A percentile compares a stretch with the other conserved stretches of the same genome.
These are phyloP conservation scores for Tylopilus sp. DNA, from an alignment of 768 basidiomycete species.

Conservation along the genomic window DNA sequence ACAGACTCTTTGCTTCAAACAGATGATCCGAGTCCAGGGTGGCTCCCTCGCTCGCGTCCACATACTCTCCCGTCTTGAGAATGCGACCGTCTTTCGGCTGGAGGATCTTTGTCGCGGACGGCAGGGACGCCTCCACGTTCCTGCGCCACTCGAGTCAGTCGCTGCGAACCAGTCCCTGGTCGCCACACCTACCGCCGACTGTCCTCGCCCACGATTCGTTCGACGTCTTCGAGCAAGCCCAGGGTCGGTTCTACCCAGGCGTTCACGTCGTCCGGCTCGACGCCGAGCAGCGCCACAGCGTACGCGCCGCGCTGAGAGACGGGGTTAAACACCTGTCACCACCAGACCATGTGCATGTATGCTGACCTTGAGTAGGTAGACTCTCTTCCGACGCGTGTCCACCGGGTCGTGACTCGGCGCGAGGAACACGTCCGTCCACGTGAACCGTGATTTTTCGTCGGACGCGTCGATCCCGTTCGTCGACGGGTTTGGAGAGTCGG, in stretches of 20 bases:
- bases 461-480: conserved; percentile 2
- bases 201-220: conserved; percentile 24
- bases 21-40: conserved; percentile 54
- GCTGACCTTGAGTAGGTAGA: conserved; percentile 51
- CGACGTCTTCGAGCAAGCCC: conserved; percentile 33
- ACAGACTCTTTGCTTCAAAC: conserved; percentile 53
- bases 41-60: conserved; percentile 44
- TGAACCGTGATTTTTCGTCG: conserved; percentile 36
- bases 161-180: background rate
- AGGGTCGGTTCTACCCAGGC: conserved; percentile 18
- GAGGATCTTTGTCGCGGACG: conserved; percentile 62
- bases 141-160: conserved; percentile 25
- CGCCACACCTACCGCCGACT: conserved; percentile 29
- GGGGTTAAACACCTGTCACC: conserved; percentile 7
- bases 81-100: conserved; percentile 62
- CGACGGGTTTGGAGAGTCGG: conserved; percentile 1
- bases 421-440: conserved; percentile 46
- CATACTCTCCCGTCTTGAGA: conserved; percentile 46
- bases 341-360: background rate
- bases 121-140: conserved; percentile 40
- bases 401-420: conserved; percentile 36
- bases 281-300: conserved; percentile 48
- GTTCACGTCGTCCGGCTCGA: conserved; percentile 17
- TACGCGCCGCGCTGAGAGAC: conserved; percentile 34
- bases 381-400: conserved; percentile 39